Conservation (phyloP, 345 rosid genomes). For the Syzygium aqueum region DNA sequence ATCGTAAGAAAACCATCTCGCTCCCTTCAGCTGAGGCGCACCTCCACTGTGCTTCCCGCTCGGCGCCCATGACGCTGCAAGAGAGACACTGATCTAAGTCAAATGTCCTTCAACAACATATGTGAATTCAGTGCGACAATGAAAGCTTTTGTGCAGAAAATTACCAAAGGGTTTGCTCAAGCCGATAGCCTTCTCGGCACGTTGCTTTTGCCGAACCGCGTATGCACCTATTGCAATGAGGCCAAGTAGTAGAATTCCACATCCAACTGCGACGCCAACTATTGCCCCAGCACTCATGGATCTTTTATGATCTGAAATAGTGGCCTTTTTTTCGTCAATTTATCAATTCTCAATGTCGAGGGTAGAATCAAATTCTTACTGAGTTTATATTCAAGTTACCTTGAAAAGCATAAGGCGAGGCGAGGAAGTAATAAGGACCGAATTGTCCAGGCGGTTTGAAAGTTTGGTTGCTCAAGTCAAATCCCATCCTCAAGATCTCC, state of each 20-base stretch:
- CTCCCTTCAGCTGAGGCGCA: slow-evolving; percentile 90
- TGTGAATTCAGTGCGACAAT: background rate
- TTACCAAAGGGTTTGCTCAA: slow-evolving; percentile 86
- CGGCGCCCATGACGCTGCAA: slow-evolving; percentile 84
- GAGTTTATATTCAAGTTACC: slow-evolving; percentile 28
- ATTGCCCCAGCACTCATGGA: slow-evolving; percentile 33
- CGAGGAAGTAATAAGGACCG: slow-evolving; percentile 85
- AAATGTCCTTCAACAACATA: background rate
- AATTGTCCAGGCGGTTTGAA: slow-evolving; percentile 72
- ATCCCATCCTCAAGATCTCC: slow-evolving; percentile 64
- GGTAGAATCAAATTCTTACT: background rate
- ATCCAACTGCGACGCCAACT: slow-evolving; percentile 39
- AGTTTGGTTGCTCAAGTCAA: slow-evolving; percentile 77
- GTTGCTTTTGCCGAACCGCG: slow-evolving; percentile 85
- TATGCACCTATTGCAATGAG: slow-evolving; percentile 59
- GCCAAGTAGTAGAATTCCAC: slow-evolving; percentile 45
- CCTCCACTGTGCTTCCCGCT: slow-evolving; percentile 83
- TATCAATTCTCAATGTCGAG: background rate
- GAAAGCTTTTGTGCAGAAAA: background rate
- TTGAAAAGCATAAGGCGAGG: slow-evolving; percentile 79
- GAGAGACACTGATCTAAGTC: background rate
- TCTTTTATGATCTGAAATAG: slow-evolving; percentile 39
- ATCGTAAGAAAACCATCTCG: slow-evolving; percentile 88
- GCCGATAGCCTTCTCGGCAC: slow-evolving; percentile 89
- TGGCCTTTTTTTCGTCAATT: background rate